A percentile compares a stretch with the other conserved stretches of the same genome.
phyloP scores from a whole-genome alignment of 2,329 filamentous ascomycete species.

The Penicillium sp. region DNA sequence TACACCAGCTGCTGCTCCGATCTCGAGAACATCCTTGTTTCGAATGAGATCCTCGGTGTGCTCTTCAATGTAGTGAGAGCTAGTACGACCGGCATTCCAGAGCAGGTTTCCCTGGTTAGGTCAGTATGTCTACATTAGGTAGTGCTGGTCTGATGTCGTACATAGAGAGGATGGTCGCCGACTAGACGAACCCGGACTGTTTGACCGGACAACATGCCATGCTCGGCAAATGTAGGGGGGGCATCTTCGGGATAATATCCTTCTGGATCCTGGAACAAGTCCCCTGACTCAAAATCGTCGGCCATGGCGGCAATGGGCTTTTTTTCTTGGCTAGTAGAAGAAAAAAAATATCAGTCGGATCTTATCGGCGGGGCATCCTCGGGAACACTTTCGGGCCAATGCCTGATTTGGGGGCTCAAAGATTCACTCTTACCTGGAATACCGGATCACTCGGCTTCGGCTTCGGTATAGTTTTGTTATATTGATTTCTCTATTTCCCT shows the following conservation, averaged over 20 bases:
- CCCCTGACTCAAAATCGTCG: constrained; percentile 41
- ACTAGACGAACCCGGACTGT: constrained; percentile 73
- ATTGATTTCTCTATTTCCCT: not conserved
- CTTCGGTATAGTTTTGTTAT: not conserved
- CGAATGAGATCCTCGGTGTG: constrained; percentile 62
- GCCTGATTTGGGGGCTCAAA: not conserved
- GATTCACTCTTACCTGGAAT: not conserved
- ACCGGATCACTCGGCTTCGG: constrained; percentile 1
- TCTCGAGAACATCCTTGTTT: constrained; percentile 74
- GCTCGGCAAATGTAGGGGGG: constrained; percentile 70
- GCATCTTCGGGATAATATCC: constrained; percentile 79
- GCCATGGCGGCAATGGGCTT: constrained; percentile 22
- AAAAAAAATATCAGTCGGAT: constrained; percentile 14
- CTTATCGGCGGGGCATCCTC: constrained; percentile 13
- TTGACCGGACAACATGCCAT: constrained; percentile 68
- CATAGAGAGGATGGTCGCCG: constrained; percentile 83
- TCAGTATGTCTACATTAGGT: not conserved
- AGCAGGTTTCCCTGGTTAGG: constrained; percentile 69
- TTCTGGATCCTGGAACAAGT: constrained; percentile 77
- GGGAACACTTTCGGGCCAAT: not conserved
- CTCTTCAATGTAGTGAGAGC: constrained; percentile 76
- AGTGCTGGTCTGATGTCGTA: constrained; percentile 41
- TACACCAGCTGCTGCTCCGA: constrained; percentile 84
- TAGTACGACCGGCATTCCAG: constrained; percentile 84
- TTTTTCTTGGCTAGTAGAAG: not conserved